Conservation (phyloP, 2,329 filamentous ascomycete genomes). For the Orbilia quercus region DNA sequence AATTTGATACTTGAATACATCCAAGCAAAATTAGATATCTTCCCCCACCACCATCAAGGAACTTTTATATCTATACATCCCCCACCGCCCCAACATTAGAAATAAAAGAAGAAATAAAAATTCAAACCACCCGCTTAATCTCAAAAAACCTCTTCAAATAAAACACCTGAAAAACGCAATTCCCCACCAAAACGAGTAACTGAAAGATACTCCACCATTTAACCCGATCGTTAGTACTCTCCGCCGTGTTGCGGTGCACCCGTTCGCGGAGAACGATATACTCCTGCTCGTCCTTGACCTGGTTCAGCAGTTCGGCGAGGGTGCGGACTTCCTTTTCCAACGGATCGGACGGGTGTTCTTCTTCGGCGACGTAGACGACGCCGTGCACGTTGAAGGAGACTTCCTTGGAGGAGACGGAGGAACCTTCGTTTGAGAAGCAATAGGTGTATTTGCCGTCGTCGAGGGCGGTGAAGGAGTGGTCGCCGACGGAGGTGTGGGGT, state of each 20-base stretch:
- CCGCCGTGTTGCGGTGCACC: constrained; percentile 96
- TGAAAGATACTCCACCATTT: constrained; percentile 99
- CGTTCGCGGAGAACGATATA: constrained; percentile 96
- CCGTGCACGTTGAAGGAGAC: constrained; percentile 99
- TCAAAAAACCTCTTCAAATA: constrained; percentile 99
- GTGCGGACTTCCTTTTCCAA: constrained; percentile 88
- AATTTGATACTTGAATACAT: neutral
- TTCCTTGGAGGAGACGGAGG: constrained; percentile 95
- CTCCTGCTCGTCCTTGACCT: constrained; percentile 97
- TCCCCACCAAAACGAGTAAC: constrained; percentile 84
- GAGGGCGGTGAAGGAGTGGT: constrained; percentile 88
- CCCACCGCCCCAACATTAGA: neutral
- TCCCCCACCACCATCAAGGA: neutral
- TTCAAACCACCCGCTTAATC: constrained; percentile 75
- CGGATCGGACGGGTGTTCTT: constrained; percentile 84
- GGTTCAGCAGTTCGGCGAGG: constrained; percentile 84
- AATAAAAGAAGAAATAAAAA: constrained; percentile 5
- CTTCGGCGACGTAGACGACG: constrained; percentile 94
- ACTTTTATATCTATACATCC: neutral
- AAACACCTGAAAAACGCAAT: constrained; percentile 98
- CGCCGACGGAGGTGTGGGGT: constrained; percentile 84
- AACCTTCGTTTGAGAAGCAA: constrained; percentile 99
- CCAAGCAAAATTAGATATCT: neutral
- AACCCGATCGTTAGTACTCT: constrained; percentile 95
- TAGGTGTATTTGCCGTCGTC: constrained; percentile 91